Percentiles rank a stretch among this genome's conserved stretches.
These are phyloP conservation scores for Bipolaris cookei DNA, from an alignment of 2,329 filamentous ascomycete species.

Conservation along the genomic window DNA sequence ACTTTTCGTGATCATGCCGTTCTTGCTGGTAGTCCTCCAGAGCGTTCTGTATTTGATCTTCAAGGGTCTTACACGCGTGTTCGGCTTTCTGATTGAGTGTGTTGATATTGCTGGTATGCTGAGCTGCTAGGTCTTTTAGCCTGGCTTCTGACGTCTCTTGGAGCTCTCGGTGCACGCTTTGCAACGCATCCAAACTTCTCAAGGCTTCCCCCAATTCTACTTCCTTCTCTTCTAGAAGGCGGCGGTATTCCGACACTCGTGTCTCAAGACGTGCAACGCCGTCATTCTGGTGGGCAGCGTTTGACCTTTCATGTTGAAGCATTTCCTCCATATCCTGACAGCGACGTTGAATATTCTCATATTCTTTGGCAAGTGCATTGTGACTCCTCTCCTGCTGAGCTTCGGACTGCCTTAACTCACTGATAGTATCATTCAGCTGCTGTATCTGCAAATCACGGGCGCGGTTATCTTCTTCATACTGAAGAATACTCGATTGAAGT, in stretches of 20 bases:
- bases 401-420: constrained; percentile 12
- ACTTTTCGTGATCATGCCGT: constrained; percentile 22
- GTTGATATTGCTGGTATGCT: constrained; percentile 28
- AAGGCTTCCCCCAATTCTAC: constrained; percentile 22
- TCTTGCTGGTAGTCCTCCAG: constrained; percentile 10
- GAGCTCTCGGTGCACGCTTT: constrained; percentile 28
- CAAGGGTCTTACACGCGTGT: constrained; percentile 24
- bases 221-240: constrained; percentile 27
- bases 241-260: constrained; percentile 25
- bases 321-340: constrained; percentile 29
- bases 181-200: constrained; percentile 25
- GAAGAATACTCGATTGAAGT: constrained; percentile 30
- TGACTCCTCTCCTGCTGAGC: constrained; percentile 19
- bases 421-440: constrained; percentile 17
- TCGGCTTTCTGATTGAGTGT: constrained; percentile 18
- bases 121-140: constrained; percentile 23
- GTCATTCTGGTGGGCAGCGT: constrained; percentile 17
- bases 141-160: constrained; percentile 26
- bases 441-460: constrained; percentile 11
- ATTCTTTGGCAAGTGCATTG: constrained; percentile 15
- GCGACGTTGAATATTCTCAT: constrained; percentile 45
- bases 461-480: constrained; percentile 25
- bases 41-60: constrained; percentile 25
- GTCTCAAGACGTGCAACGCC: constrained; percentile 33
- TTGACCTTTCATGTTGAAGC: constrained; percentile 30